Conservation (phyloP, 768 basidiomycete genomes). For the Hortiboletus flavorubellus region DNA sequence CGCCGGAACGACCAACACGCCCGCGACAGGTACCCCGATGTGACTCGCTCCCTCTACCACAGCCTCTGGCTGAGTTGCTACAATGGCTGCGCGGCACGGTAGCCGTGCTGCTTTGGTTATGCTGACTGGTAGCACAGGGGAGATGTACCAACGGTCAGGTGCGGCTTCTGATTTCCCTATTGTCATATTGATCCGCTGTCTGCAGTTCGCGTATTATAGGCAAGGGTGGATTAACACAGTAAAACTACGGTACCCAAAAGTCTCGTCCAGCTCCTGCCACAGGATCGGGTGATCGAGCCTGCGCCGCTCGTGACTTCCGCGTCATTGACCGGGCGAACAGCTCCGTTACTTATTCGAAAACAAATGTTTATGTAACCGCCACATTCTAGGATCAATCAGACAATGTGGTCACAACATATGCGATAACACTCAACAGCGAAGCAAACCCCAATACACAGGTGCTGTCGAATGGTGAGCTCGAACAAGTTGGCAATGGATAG, state of each 20-base stretch:
- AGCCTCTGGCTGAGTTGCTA: neutral
- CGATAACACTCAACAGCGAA: slow-evolving; percentile 20
- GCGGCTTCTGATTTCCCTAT: neutral
- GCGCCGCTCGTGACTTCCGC: slow-evolving; percentile 28
- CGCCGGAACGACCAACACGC: neutral
- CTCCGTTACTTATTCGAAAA: neutral
- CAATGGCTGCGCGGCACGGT: slow-evolving; percentile 17
- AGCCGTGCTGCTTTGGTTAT: slow-evolving; percentile 24
- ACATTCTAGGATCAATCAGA: slow-evolving; percentile 26
- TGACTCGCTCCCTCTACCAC: neutral
- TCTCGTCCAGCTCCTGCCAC: slow-evolving; percentile 18
- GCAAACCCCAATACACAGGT: slow-evolving; percentile 24
- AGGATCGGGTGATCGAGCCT: slow-evolving; percentile 18
- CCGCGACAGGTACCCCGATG: neutral
- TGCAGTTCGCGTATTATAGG: slow-evolving; percentile 26
- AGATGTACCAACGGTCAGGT: slow-evolving; percentile 28
- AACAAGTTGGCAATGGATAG: neutral
- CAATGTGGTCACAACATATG: slow-evolving; percentile 25
- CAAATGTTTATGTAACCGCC: neutral
- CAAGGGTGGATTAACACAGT: slow-evolving; percentile 23
- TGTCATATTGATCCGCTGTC: neutral
- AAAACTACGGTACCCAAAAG: slow-evolving; percentile 19
- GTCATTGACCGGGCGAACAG: slow-evolving; percentile 23
- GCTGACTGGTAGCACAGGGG: slow-evolving; percentile 20
- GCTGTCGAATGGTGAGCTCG: slow-evolving; percentile 21